phyloP scores from a whole-genome alignment of 2,329 filamentous ascomycete species.

The Kalmusia sp. region DNA sequence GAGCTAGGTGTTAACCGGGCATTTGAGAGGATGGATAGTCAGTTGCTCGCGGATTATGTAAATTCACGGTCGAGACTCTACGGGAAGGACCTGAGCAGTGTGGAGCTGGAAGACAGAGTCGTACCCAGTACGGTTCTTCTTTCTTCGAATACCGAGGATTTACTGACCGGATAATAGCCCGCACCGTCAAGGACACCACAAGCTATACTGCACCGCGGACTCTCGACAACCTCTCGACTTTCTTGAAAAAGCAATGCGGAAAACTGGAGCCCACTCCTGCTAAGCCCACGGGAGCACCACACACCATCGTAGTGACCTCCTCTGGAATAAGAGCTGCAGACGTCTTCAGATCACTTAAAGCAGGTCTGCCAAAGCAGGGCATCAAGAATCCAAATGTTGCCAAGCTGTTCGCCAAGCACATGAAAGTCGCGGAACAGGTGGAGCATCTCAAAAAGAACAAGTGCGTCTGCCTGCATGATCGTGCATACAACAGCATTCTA shows the following conservation, averaged over 20 bases:
- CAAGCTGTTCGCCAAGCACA: constrained; percentile 97
- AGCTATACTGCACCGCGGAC: constrained; percentile 72
- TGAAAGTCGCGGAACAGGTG: constrained; percentile 89
- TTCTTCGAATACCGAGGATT: not conserved
- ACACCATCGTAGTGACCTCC: constrained; percentile 87
- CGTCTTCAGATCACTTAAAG: constrained; percentile 79
- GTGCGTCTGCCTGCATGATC: constrained; percentile 36
- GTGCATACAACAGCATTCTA: not conserved
- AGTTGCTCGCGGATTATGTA: constrained; percentile 84
- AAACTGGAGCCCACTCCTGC: constrained; percentile 68
- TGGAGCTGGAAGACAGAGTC: constrained; percentile 84
- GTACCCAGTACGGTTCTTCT: constrained; percentile 68
- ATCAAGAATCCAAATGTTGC: constrained; percentile 76
- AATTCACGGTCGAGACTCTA: constrained; percentile 80
- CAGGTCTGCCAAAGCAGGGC: constrained; percentile 46
- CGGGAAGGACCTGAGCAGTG: constrained; percentile 77
- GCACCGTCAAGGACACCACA: constrained; percentile 79
- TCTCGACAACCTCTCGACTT: constrained; percentile 77
- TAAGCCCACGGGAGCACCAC: constrained; percentile 66
- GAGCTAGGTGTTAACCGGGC: constrained; percentile 73
- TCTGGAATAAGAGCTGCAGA: constrained; percentile 88
- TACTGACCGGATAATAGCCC: constrained; percentile 58
- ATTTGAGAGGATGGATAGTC: constrained; percentile 82
- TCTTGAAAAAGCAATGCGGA: constrained; percentile 72
- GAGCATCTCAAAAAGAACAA: constrained; percentile 72